Percentiles rank a stretch among this genome's conserved stretches.
Conservation (phyloP, 768 basidiomycete species). For the Mycena albidolilacea region DNA sequence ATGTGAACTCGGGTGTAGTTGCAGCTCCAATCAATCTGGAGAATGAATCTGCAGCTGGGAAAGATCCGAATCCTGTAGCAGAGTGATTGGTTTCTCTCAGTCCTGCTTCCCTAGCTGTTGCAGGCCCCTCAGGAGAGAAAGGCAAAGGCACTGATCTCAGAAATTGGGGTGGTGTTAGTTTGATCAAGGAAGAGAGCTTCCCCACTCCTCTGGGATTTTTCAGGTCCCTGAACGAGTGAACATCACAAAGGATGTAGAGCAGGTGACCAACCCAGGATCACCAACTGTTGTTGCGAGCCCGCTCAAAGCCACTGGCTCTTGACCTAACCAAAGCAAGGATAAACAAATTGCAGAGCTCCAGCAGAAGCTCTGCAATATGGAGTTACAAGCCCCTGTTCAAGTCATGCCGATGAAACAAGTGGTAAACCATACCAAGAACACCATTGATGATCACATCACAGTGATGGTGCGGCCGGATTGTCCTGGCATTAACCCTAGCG, state of each 20-base stretch:
- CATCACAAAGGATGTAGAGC: too few species aligned
- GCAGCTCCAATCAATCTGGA: too few species aligned
- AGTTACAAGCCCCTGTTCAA: background rate
- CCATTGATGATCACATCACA: background rate
- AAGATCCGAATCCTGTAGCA: background rate
- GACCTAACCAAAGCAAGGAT: background rate
- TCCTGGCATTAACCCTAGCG: background rate
- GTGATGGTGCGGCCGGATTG: background rate
- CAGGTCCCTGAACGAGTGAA: too few species aligned
- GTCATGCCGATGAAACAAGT: background rate
- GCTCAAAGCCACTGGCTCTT: too few species aligned
- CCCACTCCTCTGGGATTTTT: background rate
- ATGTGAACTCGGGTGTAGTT: too few species aligned
- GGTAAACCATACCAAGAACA: background rate
- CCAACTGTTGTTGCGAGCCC: too few species aligned
- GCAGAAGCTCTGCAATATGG: background rate
- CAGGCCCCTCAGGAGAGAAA: background rate
- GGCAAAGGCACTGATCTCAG: background rate
- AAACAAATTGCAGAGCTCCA: background rate
- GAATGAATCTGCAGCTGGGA: too few species aligned
- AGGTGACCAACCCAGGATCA: too few species aligned
- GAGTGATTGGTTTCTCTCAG: background rate
- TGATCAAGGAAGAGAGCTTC: background rate
- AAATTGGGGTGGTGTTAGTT: background rate
- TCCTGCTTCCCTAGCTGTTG: background rate